Evolutionary conservation across 169 alveolate species (phyloP), one percentile per base, ranked within the genome.

Genomic region (Babesia bigemina): DNA sequence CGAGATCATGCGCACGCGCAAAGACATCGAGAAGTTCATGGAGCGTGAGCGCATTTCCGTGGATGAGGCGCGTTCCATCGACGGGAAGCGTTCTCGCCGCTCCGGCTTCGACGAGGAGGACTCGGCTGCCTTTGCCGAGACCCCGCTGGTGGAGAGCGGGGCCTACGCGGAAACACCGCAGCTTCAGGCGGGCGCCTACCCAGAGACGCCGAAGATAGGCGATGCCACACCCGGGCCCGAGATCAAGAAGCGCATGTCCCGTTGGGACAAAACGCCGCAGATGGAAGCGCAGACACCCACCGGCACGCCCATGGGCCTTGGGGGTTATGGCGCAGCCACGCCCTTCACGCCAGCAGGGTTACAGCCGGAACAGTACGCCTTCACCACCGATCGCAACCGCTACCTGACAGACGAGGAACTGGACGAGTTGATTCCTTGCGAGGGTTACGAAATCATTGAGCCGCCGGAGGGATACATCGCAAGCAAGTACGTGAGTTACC

Each of bases 361-460:
- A 8, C 74, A 82, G 56, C 72, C 82, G 45, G 49, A 84, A 57
- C 59, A 84, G 72, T 70, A 84, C 70, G 79, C 87, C 49, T 63
- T 67, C 39, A 52, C 76, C 50, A 67, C 76, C 21, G 85, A 81
- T 36, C 70, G 91, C 67, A 88, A 88, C 56, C 63, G 91, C n/a
- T 86, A 85, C 22, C 44, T 88, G 76, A 96, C 99, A 0, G 99
- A 98, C 86, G 99, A 96, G 79, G 99, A 97, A 77, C 87, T 96
- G 44, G 97, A 96, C 63, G 93, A 94, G 47, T 84, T 97, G 29
- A 85, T 97, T 22, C 99, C 99, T 19, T 53, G 63, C 29, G 98
- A 91, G 61, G 98, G 97, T 9, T 95, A 93, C 74, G 98, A 94
- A 70, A 88, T 95, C 22, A 96, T 94, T 29, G 73, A 86, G 56